Conservation (phyloP, 2,329 filamentous ascomycete genomes). For the Clonostachys chloroleuca region DNA sequence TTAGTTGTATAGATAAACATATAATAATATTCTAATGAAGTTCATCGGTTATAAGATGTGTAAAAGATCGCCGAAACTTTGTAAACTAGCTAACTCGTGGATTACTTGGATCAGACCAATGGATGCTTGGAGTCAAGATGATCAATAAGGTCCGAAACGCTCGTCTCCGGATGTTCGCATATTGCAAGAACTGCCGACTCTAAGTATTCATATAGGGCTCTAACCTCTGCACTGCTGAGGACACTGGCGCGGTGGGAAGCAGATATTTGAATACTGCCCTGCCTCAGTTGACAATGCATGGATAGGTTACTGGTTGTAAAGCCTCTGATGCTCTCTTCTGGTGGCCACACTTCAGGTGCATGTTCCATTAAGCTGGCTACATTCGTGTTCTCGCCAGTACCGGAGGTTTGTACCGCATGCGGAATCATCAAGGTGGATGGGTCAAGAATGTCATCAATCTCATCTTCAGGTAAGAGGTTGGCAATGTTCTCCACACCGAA, state of each 20-base stretch:
- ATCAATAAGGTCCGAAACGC: no score
- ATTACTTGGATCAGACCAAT: no score
- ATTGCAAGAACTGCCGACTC: not conserved
- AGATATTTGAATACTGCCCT: not conserved
- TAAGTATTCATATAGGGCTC: not conserved
- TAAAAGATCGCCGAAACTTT: no score
- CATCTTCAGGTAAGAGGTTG: constrained; percentile 2
- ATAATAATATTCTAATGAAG: no score
- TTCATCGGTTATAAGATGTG: no score
- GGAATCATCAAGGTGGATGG: not conserved
- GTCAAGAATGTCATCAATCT: not conserved
- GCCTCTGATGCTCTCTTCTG: not conserved
- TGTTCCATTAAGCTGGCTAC: not conserved
- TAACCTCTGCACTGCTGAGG: not conserved
- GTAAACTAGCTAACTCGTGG: no score
- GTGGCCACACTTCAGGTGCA: not conserved
- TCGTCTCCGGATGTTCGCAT: not conserved
- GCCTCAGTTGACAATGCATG: not conserved
- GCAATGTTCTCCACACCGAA: not conserved
- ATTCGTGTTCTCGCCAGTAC: not conserved
- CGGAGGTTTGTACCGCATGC: not conserved
- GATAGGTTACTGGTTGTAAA: not conserved
- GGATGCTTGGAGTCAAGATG: no score
- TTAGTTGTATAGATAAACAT: no score
- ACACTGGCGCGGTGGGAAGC: not conserved